Conservation (phyloP, 192 early-diverging fungal genomes). For the Umbelopsis vinacea region DNA sequence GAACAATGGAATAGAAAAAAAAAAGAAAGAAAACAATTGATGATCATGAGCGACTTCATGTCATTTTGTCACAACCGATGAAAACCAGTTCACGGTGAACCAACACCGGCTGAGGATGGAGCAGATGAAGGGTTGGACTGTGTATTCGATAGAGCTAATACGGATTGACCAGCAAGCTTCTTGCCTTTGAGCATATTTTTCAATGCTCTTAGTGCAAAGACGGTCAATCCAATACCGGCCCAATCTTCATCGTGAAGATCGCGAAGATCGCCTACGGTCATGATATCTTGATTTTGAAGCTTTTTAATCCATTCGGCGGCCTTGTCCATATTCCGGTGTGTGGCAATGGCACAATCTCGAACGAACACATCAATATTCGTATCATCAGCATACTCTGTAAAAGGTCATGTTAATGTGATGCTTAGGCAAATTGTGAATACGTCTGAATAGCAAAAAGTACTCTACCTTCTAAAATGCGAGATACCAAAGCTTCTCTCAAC, state of each 20-base stretch:
- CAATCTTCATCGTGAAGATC: constrained; percentile 79
- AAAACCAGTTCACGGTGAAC: constrained; percentile 14
- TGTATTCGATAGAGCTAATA: neutral
- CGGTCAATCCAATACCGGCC: constrained; percentile 63
- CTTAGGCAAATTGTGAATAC: neutral
- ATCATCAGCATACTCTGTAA: constrained; percentile 53
- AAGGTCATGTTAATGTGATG: neutral
- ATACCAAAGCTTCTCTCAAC: constrained; percentile 26
- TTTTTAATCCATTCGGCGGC: constrained; percentile 74
- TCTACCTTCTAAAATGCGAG: constrained; percentile 42
- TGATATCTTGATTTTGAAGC: constrained; percentile 76
- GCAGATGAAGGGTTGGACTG: constrained; percentile 10
- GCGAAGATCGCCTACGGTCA: constrained; percentile 79
- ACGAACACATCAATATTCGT: constrained; percentile 74
- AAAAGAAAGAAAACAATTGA: no score
- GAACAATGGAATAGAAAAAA: no score
- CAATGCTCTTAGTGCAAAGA: constrained; percentile 58
- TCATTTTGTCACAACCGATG: neutral
- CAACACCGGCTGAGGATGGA: constrained; percentile 8
- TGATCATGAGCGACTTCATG: no score
- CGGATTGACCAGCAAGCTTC: constrained; percentile 25
- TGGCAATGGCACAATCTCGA: constrained; percentile 62
- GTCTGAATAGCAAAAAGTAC: no score
- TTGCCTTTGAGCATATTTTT: constrained; percentile 61
- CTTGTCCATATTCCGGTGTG: constrained; percentile 70